Conservation (phyloP, 352 stramenopile species). For the Pythium periplocum region DNA sequence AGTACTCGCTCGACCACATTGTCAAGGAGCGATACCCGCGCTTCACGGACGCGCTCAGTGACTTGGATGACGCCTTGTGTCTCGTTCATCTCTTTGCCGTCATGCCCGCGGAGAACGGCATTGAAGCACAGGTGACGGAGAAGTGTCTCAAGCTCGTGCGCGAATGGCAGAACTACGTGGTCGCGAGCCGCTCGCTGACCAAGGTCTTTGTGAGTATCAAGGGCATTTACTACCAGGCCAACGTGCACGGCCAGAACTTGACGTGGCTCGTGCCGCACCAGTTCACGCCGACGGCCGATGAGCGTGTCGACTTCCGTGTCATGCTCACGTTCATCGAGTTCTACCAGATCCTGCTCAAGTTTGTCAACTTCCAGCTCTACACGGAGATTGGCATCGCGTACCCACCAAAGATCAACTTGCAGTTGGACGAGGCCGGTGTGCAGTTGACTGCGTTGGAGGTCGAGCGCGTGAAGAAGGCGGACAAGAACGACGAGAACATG, state of each 20-base stretch:
- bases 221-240: slow-evolving; percentile 98
- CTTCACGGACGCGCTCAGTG: slow-evolving; percentile 96
- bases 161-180: slow-evolving; percentile 97
- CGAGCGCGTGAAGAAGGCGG: slow-evolving; percentile 42
- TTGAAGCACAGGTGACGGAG: slow-evolving; percentile 84
- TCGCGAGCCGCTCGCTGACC: slow-evolving; percentile 85
- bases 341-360: slow-evolving; percentile 97
- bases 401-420: slow-evolving; percentile 89
- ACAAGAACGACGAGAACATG: slow-evolving; percentile 22
- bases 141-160: slow-evolving; percentile 91
- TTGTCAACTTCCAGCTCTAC: slow-evolving; percentile 99
- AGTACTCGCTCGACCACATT: slow-evolving; percentile 97
- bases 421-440: slow-evolving; percentile 68
- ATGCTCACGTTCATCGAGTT: slow-evolving; percentile 99
- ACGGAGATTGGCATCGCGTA: slow-evolving; percentile 92
- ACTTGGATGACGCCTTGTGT: slow-evolving; percentile 98
- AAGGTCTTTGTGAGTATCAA: slow-evolving; percentile 99
- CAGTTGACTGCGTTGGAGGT: slow-evolving; percentile 69
- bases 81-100: slow-evolving; percentile 96
- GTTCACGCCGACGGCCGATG: slow-evolving; percentile 96
- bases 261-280: slow-evolving; percentile 98
- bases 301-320: slow-evolving; percentile 98
- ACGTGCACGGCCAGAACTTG: slow-evolving; percentile 90
- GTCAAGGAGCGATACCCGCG: slow-evolving; percentile 98
- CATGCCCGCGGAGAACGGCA: slow-evolving; percentile 88